phyloP scores from a whole-genome alignment of 2,329 filamentous ascomycete genomes.

The Coleophoma cylindrospora region DNA sequence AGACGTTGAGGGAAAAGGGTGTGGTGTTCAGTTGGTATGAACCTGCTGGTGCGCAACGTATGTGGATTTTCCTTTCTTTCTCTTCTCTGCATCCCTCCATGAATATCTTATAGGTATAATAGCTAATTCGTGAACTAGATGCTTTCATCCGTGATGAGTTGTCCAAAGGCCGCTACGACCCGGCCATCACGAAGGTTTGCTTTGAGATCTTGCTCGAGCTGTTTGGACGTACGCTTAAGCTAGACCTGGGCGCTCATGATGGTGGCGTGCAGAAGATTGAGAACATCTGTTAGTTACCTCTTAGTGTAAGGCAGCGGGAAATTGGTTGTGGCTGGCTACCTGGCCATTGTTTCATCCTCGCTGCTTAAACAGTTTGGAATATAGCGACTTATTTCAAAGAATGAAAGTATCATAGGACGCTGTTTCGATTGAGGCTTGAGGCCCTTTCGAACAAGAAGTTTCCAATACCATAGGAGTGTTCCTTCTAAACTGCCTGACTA shows the following conservation, averaged over 20 bases:
- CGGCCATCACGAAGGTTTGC: conserved; percentile 79
- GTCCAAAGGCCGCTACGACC: conserved; percentile 90
- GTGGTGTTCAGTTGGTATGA: conserved; percentile 80
- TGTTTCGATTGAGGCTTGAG: too few species aligned
- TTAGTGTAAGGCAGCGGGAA: background rate
- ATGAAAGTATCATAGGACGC: too few species aligned
- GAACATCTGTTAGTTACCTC: conserved; percentile 57
- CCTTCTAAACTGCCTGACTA: too few species aligned
- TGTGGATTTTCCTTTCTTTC: conserved; percentile 21
- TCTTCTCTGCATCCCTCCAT: too few species aligned
- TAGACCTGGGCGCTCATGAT: conserved; percentile 68
- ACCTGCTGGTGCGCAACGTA: conserved; percentile 83
- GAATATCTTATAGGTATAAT: too few species aligned
- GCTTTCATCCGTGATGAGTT: conserved; percentile 92
- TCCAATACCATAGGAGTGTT: too few species aligned
- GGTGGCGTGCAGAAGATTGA: conserved; percentile 59
- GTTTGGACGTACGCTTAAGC: conserved; percentile 72
- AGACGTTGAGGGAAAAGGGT: conserved; percentile 72
- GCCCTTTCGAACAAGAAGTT: too few species aligned
- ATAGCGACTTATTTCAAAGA: too few species aligned
- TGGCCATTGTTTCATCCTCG: too few species aligned
- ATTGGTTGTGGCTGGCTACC: too few species aligned
- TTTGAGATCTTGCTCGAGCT: conserved; percentile 87
- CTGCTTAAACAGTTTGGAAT: too few species aligned
- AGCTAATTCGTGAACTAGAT: conserved; percentile 36